These are phyloP conservation scores for Xylaria multiplex DNA, from an alignment of 2,329 filamentous ascomycete genomes.

Conservation along the genomic window DNA sequence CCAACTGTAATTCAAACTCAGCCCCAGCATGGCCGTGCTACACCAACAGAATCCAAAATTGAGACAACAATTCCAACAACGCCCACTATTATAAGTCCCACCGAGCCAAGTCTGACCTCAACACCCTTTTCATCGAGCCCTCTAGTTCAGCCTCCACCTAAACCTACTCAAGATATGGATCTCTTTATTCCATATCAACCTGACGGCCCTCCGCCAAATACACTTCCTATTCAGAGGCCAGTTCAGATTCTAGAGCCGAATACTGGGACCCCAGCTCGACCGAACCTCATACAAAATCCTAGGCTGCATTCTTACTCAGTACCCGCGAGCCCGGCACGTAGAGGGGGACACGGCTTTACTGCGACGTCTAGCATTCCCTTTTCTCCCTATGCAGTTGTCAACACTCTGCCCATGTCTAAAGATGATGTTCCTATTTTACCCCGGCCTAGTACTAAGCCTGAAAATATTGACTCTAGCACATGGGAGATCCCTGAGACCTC, in stretches of 20 bases:
- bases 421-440: constrained; percentile 31
- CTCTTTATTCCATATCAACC: constrained; percentile 67
- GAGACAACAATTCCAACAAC: constrained; percentile 24
- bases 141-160: constrained; percentile 38
- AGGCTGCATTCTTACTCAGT: constrained; percentile 34
- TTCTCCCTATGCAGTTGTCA: constrained; percentile 33
- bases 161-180: constrained; percentile 46
- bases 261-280: constrained; percentile 34
- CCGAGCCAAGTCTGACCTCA: constrained; percentile 33
- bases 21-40: neutral
- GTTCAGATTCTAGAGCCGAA: constrained; percentile 45
- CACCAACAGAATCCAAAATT: constrained; percentile 24
- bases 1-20: neutral
- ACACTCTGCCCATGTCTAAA: constrained; percentile 26
- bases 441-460: constrained; percentile 25
- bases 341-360: constrained; percentile 42
- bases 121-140: constrained; percentile 47
- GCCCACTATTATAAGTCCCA: constrained; percentile 39
- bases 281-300: constrained; percentile 21
- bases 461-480: constrained; percentile 15
- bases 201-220: constrained; percentile 58
- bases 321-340: constrained; percentile 38
- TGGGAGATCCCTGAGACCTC: constrained; percentile 39
- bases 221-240: constrained; percentile 47
- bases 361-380: constrained; percentile 46